Conservation (phyloP, 805 yeast species). For the Blastobotrys terrestris region DNA sequence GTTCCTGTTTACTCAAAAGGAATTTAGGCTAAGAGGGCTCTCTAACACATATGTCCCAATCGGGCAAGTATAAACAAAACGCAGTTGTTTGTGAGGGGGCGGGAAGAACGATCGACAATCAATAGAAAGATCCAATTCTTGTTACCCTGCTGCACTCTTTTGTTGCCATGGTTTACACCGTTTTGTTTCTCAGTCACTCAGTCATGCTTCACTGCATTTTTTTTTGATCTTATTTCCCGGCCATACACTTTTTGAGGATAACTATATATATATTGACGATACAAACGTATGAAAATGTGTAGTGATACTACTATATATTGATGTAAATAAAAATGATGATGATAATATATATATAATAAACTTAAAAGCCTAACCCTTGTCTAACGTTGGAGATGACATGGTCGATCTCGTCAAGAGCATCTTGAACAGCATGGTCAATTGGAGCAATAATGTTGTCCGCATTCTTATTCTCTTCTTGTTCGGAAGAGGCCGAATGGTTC, state of each 20-base stretch:
- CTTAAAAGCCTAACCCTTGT: conserved; percentile 16
- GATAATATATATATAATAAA: neutral
- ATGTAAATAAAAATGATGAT: conserved; percentile 1
- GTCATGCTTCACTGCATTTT: too few species aligned
- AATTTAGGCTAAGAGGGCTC: too few species aligned
- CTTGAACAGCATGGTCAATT: neutral
- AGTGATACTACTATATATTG: neutral
- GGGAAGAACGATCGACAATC: too few species aligned
- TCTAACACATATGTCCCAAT: too few species aligned
- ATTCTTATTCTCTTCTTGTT: conserved; percentile 11
- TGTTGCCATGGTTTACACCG: too few species aligned
- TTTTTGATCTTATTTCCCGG: neutral
- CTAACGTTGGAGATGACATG: conserved; percentile 13
- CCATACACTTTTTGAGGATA: too few species aligned
- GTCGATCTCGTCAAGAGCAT: conserved; percentile 11
- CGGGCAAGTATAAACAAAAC: neutral
- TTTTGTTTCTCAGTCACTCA: too few species aligned
- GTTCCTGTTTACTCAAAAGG: too few species aligned
- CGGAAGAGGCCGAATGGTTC: conserved; percentile 21
- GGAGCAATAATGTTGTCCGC: conserved; percentile 10
- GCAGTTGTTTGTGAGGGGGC: too few species aligned
- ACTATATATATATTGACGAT: neutral
- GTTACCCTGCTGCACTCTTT: too few species aligned
- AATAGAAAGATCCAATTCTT: neutral
- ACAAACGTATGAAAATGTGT: neutral